These are phyloP conservation scores for Xylariaceae sp. DNA, from an alignment of 2,329 filamentous ascomycete genomes.

Conservation along the genomic window DNA sequence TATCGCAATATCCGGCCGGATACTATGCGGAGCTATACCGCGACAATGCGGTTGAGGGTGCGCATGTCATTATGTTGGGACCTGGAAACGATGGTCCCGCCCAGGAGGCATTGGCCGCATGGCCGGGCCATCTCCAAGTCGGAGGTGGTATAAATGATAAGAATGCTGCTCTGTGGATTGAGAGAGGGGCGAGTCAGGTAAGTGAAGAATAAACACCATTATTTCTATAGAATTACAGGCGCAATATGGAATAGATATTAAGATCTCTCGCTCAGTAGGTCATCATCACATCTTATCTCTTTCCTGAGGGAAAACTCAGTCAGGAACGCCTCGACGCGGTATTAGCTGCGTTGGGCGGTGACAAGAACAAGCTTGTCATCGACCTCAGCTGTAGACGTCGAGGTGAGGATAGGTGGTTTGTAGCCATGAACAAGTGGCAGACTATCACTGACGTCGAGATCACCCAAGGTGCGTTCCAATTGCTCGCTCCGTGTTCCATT, in stretches of 20 bases:
- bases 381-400: conserved; percentile 85
- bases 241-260: background rate
- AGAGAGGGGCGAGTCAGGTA: conserved; percentile 84
- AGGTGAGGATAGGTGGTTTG: conserved; percentile 72
- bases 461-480: conserved; percentile 60
- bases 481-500: background rate
- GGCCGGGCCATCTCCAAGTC: conserved; percentile 78
- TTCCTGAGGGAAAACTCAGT: conserved; percentile 78
- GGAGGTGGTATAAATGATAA: conserved; percentile 87
- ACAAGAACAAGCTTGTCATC: conserved; percentile 80
- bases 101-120: conserved; percentile 67
- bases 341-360: conserved; percentile 64
- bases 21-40: conserved; percentile 81
- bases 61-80: conserved; percentile 95
- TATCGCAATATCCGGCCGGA: conserved; percentile 74
- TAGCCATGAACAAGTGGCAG: conserved; percentile 99
- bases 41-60: conserved; percentile 66
- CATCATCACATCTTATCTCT: conserved; percentile 94
- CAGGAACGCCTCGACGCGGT: conserved; percentile 69
- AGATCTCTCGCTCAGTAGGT: conserved; percentile 54
- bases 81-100: conserved; percentile 80
- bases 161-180: conserved; percentile 84
- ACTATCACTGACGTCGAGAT: conserved; percentile 96
- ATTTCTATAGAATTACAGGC: background rate
- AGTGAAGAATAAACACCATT: conserved; percentile 10